phyloP scores from a whole-genome alignment of 2,329 filamentous ascomycete genomes.

The Fusarium sp. region DNA sequence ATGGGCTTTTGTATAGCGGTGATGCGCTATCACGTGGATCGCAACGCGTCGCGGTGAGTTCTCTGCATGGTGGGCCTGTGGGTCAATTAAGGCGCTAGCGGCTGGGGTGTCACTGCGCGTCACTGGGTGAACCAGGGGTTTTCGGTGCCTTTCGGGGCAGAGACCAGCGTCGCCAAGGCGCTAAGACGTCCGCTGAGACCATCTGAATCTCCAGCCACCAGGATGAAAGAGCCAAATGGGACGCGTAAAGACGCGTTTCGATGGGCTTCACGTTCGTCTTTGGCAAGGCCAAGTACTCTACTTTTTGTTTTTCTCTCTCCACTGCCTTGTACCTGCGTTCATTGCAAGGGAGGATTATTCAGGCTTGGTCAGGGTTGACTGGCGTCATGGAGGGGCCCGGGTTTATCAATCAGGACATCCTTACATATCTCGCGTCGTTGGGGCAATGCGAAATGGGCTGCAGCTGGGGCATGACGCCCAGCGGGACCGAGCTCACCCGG shows the following conservation, averaged over 20 bases:
- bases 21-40: conserved; percentile 54
- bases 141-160: conserved; percentile 30
- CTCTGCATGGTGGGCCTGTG: conserved; percentile 37
- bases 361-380: conserved; percentile 38
- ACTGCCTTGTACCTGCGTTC: conserved; percentile 25
- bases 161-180: conserved; percentile 28
- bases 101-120: conserved; percentile 35
- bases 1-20: conserved; percentile 54
- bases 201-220: conserved; percentile 39
- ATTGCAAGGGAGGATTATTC: conserved; percentile 36
- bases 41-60: conserved; percentile 52
- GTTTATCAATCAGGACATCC: conserved; percentile 51
- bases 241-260: conserved; percentile 43
- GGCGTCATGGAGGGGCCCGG: conserved; percentile 30
- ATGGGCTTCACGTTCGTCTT: conserved; percentile 34
- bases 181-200: conserved; percentile 30
- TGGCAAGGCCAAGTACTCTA: conserved; percentile 19
- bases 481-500: conserved; percentile 17
- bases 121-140: conserved; percentile 39
- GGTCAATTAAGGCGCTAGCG: conserved; percentile 41
- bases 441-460: conserved; percentile 36
- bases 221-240: conserved; percentile 33
- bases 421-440: conserved; percentile 36
- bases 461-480: conserved; percentile 28
- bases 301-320: conserved; percentile 21